Conservation (phyloP, 805 yeast species). For the Pachysolen tannophilus region DNA sequence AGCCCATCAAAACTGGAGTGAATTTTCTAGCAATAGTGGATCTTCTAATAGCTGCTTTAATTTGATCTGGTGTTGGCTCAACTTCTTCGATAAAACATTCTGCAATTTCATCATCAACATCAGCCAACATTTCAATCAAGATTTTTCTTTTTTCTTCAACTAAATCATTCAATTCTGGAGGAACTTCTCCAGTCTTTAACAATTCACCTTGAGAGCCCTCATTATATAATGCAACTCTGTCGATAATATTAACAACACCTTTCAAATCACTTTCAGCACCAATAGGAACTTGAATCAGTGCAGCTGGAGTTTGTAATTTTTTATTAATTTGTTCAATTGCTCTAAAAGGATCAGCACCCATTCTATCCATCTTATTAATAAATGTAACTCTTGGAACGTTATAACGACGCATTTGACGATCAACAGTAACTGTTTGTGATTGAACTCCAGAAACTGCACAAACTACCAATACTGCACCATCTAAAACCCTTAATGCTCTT, state of each 20-base stretch:
- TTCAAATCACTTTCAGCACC: slow-evolving; percentile 80
- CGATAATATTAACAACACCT: slow-evolving; percentile 90
- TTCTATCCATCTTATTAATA: slow-evolving; percentile 97
- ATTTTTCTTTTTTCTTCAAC: slow-evolving; percentile 85
- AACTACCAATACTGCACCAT: slow-evolving; percentile 96
- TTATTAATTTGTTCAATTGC: slow-evolving; percentile 86
- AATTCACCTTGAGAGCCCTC: slow-evolving; percentile 88
- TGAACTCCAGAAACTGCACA: slow-evolving; percentile 99
- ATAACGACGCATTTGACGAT: slow-evolving; percentile 97
- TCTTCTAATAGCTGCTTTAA: slow-evolving; percentile 84
- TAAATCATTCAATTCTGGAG: slow-evolving; percentile 69
- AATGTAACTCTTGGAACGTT: slow-evolving; percentile 95
- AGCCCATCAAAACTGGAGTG: slow-evolving; percentile 99
- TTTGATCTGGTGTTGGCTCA: slow-evolving; percentile 78
- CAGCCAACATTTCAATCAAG: slow-evolving; percentile 91
- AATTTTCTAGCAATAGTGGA: slow-evolving; percentile 92
- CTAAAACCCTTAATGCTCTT: slow-evolving; percentile 94
- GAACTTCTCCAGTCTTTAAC: slow-evolving; percentile 57
- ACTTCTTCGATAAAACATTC: slow-evolving; percentile 86
- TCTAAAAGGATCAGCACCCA: slow-evolving; percentile 97
- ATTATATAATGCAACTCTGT: slow-evolving; percentile 79
- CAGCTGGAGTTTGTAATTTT: slow-evolving; percentile 89
- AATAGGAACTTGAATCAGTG: slow-evolving; percentile 96
- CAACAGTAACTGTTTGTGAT: slow-evolving; percentile 97
- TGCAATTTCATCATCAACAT: slow-evolving; percentile 96